Evolutionary conservation across 345 rosid genomes (phyloP).

Genomic region (Aquilaria yunnanensis): DNA sequence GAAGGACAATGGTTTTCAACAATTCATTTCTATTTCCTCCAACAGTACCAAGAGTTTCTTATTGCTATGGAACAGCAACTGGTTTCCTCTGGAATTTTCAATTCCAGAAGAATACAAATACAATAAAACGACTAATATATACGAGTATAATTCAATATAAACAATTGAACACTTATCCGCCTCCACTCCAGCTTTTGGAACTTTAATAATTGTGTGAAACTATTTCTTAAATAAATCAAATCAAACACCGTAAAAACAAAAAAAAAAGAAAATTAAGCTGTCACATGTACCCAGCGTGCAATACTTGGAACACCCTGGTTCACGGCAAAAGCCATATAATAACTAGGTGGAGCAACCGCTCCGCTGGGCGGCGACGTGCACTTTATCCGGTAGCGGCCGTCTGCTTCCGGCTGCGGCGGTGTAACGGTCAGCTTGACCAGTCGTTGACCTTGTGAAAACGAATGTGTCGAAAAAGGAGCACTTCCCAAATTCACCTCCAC

Average conservation of each 20-base stretch:
- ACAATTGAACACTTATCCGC: no score
- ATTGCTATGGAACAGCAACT: no score
- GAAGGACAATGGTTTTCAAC: neutral
- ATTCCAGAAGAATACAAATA: no score
- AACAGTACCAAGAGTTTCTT: no score
- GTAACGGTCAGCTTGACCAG: slow-evolving; percentile 57
- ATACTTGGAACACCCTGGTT: slow-evolving; percentile 89
- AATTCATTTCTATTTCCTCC: no score
- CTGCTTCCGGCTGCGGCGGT: slow-evolving; percentile 41
- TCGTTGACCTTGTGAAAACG: slow-evolving; percentile 82
- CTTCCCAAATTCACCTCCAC: slow-evolving; percentile 51
- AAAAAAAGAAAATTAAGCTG: slow-evolving; percentile 13
- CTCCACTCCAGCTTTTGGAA: no score
- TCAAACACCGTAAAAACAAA: no score
- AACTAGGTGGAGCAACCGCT: slow-evolving; percentile 82
- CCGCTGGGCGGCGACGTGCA: slow-evolving; percentile 74
- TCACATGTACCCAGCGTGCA: slow-evolving; percentile 78
- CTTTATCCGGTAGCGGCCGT: slow-evolving; percentile 43
- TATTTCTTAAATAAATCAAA: no score
- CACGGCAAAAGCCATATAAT: slow-evolving; percentile 83
- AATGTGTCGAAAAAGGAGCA: slow-evolving; percentile 85
- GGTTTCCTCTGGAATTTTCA: no score
- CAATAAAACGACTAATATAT: no score
- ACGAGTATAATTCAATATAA: no score
- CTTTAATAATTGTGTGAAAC: no score